Conservation (phyloP, 345 rosid genomes). For the Carallia pectinifolia region DNA sequence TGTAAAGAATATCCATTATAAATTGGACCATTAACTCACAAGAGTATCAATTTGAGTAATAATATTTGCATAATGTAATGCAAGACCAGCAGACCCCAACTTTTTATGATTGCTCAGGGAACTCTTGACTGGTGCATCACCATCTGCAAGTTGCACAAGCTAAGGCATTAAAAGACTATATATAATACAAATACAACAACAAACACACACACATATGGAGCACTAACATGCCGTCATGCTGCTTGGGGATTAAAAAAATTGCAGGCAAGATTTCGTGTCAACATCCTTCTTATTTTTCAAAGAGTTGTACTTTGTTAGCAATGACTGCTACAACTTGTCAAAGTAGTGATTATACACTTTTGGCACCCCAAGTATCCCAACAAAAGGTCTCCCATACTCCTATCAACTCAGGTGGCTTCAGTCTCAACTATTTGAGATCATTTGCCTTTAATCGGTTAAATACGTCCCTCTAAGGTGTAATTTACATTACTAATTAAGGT, state of each 20-base stretch:
- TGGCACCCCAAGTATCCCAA: neutral
- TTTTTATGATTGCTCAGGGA: slow-evolving; percentile 44
- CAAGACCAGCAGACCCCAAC: slow-evolving; percentile 92
- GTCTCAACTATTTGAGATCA: neutral
- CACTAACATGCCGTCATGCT: too few species aligned
- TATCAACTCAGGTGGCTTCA: neutral
- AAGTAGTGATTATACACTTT: neutral
- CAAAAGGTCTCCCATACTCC: neutral
- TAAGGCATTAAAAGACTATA: slow-evolving; percentile 7
- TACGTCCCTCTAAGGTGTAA: too few species aligned
- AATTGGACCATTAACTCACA: slow-evolving; percentile 50
- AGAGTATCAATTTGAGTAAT: slow-evolving; percentile 90
- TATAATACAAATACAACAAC: too few species aligned
- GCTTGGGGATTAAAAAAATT: too few species aligned
- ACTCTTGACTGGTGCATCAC: slow-evolving; percentile 38
- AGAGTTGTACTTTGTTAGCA: neutral
- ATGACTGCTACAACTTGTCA: neutral
- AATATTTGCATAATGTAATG: slow-evolving; percentile 96
- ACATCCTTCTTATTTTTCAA: too few species aligned
- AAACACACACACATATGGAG: too few species aligned
- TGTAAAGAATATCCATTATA: neutral
- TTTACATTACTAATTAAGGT: too few species aligned
- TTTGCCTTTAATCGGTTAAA: too few species aligned
- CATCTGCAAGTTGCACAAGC: slow-evolving; percentile 51
- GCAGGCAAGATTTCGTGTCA: too few species aligned